These are phyloP conservation scores for Spathaspora hagerdaliae DNA, from an alignment of 805 yeast genomes.

Conservation along the genomic window DNA sequence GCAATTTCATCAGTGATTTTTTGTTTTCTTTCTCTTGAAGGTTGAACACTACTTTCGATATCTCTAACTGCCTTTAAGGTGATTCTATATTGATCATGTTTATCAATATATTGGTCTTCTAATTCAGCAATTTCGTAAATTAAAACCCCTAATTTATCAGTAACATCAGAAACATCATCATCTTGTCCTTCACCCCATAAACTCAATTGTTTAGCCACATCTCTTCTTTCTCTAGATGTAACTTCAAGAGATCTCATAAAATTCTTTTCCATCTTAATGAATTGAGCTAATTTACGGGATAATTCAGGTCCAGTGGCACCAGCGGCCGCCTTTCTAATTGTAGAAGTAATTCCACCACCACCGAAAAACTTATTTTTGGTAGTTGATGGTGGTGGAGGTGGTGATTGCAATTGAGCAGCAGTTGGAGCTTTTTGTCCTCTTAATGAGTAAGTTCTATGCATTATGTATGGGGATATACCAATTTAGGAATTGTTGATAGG, in stretches of 20 bases:
- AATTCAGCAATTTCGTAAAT: conserved; percentile 80
- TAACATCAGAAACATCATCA: conserved; percentile 80
- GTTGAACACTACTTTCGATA: conserved; percentile 84
- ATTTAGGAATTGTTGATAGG: background rate
- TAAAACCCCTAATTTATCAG: conserved; percentile 82
- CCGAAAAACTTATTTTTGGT: conserved; percentile 92
- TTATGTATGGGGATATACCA: conserved; percentile 23
- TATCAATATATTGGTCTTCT: conserved; percentile 83
- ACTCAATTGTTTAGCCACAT: conserved; percentile 77
- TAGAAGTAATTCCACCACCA: conserved; percentile 59
- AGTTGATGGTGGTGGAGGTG: conserved; percentile 93
- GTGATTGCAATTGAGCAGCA: conserved; percentile 89
- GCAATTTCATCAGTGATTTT: conserved; percentile 85
- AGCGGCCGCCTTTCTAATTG: conserved; percentile 69
- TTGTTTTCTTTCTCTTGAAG: conserved; percentile 81
- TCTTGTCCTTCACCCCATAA: conserved; percentile 87
- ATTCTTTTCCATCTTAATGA: conserved; percentile 79
- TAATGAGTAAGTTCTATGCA: conserved; percentile 98
- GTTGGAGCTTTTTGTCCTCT: conserved; percentile 96
- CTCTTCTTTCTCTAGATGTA: conserved; percentile 73
- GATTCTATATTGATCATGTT: conserved; percentile 81
- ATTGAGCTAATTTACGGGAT: conserved; percentile 66
- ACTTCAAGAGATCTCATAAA: conserved; percentile 76
- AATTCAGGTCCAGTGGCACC: conserved; percentile 80
- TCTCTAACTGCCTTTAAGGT: conserved; percentile 78